These are phyloP conservation scores for Pyrenula aspistea DNA, from an alignment of 495 filamentous ascomycete genomes.

Conservation along the genomic window DNA sequence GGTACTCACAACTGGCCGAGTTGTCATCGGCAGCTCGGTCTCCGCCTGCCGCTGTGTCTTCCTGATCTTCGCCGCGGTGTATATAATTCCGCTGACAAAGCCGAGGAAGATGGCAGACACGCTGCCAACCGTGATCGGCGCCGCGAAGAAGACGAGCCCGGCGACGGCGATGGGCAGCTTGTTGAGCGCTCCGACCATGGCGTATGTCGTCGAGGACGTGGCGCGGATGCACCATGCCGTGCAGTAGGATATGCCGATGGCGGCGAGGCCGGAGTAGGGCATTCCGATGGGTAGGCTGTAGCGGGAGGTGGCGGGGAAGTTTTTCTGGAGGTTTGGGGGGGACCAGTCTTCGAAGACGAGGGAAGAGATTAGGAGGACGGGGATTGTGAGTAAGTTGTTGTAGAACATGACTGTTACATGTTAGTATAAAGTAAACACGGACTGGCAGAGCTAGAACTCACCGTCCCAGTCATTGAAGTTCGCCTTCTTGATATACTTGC, in stretches of 20 bases:
- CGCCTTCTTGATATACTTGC: constrained; percentile 81
- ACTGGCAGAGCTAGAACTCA: constrained; percentile 27
- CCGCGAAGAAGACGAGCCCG: constrained; percentile 11
- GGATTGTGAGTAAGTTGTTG: constrained; percentile 76
- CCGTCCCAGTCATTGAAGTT: constrained; percentile 89
- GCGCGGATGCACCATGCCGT: constrained; percentile 12
- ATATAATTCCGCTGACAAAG: constrained; percentile 12
- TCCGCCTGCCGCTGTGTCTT: too few species aligned
- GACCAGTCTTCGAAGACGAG: constrained; percentile 67
- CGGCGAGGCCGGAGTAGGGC: constrained; percentile 63
- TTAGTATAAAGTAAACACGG: background rate
- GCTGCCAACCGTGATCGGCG: constrained; percentile 8
- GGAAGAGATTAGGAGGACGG: constrained; percentile 58
- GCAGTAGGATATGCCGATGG: constrained; percentile 74
- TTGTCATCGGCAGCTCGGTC: background rate
- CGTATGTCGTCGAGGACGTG: constrained; percentile 11
- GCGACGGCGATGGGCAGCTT: constrained; percentile 11
- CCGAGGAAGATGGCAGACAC: constrained; percentile 9
- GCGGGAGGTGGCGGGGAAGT: constrained; percentile 55
- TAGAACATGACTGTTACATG: constrained; percentile 67
- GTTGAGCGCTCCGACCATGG: constrained; percentile 11
- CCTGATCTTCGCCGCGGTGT: constrained; percentile 8
- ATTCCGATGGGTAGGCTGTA: constrained; percentile 54
- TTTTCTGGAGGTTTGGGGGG: constrained; percentile 46
- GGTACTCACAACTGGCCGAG: background rate